These are phyloP conservation scores for Boeremia exigua DNA, from an alignment of 2,329 filamentous ascomycete genomes.

Conservation along the genomic window DNA sequence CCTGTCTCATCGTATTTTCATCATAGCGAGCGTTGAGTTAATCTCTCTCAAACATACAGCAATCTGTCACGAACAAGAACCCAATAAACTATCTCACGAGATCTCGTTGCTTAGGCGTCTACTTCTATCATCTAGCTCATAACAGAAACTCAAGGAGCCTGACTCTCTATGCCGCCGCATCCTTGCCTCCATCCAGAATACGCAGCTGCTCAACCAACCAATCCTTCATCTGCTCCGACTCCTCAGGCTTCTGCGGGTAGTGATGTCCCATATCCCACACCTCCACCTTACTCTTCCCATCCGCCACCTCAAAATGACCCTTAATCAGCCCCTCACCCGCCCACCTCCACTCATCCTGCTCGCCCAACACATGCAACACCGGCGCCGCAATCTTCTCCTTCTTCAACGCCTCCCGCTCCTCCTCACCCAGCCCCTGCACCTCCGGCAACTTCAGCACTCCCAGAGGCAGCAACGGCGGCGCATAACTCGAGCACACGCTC, in stretches of 20 bases:
- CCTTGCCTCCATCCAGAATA: not conserved
- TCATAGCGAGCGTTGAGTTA: not conserved
- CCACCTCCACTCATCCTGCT: conserved; percentile 45
- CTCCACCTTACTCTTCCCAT: conserved; percentile 32
- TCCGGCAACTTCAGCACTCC: conserved; percentile 12
- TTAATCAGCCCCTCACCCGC: conserved; percentile 39
- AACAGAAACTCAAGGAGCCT: not conserved
- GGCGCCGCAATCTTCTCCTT: conserved; percentile 32
- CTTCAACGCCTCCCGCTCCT: conserved; percentile 17
- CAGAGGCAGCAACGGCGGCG: conserved; percentile 38
- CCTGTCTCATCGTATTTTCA: too few relatives aligned
- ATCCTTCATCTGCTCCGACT: conserved; percentile 37
- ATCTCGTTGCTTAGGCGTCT: not conserved
- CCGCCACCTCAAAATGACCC: conserved; percentile 31
- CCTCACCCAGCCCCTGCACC: not conserved
- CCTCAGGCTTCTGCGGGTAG: conserved; percentile 41
- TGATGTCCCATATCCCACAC: conserved; percentile 46
- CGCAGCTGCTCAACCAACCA: conserved; percentile 30
- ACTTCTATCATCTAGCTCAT: not conserved
- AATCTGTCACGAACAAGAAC: not conserved
- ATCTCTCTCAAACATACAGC: not conserved
- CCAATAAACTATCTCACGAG: not conserved
- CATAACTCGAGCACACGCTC: conserved; percentile 35
- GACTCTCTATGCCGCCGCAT: not conserved
- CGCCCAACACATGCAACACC: conserved; percentile 42